These are phyloP conservation scores for Phellopilus nigrolimitatus DNA, from an alignment of 1,284 basidiomycete species.

Conservation along the genomic window DNA sequence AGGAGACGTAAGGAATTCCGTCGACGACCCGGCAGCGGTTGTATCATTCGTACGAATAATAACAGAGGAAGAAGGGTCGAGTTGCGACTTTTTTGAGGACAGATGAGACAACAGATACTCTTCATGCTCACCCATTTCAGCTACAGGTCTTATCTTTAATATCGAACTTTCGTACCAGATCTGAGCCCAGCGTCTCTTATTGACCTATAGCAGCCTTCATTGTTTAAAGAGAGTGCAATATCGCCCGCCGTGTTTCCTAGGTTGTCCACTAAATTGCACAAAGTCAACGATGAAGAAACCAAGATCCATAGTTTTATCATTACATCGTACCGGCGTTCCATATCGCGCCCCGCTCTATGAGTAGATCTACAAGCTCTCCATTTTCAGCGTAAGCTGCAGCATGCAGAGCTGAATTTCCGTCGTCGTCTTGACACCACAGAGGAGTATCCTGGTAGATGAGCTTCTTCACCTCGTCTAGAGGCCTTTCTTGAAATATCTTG, in stretches of 20 bases:
- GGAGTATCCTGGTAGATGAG: constrained; percentile 75
- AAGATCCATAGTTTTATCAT: background rate
- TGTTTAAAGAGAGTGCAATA: constrained; percentile 81
- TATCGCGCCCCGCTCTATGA: constrained; percentile 81
- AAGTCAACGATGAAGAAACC: background rate
- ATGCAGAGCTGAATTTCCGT: constrained; percentile 83
- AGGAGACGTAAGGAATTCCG: constrained; percentile 69
- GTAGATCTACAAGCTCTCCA: constrained; percentile 51
- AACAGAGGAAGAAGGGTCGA: constrained; percentile 40
- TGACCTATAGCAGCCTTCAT: constrained; percentile 63
- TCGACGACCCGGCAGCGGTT: constrained; percentile 71
- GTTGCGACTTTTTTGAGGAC: constrained; percentile 37
- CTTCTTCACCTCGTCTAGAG: constrained; percentile 44
- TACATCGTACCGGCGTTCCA: constrained; percentile 79
- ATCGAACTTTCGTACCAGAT: constrained; percentile 49
- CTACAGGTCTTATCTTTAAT: constrained; percentile 14
- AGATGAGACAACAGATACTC: constrained; percentile 66
- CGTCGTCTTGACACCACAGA: constrained; percentile 87
- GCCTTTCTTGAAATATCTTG: constrained; percentile 48
- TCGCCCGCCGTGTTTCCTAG: constrained; percentile 82
- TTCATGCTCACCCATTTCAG: constrained; percentile 28
- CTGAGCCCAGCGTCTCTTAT: constrained; percentile 87
- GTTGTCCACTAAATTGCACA: constrained; percentile 57
- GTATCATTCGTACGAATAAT: constrained; percentile 53
- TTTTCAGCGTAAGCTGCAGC: constrained; percentile 81